These are phyloP conservation scores for Cicer pinnatifidum DNA, from an alignment of 306 rosid genomes.

Conservation along the genomic window DNA sequence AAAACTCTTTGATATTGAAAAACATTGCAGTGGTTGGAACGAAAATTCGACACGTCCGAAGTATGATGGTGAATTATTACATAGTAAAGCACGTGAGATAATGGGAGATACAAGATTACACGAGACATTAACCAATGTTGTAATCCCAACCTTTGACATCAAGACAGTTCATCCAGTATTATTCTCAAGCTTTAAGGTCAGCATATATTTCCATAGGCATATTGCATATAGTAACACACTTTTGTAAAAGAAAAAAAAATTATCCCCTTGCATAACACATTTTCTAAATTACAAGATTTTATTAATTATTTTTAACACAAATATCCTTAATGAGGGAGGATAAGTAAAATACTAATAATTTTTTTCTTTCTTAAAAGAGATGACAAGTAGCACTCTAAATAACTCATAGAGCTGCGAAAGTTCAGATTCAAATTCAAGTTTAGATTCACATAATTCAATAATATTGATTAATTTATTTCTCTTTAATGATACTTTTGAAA, in stretches of 20 bases:
- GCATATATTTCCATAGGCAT: not conserved
- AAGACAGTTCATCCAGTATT: constrained; percentile 28
- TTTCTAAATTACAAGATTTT: no score
- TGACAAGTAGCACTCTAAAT: not conserved
- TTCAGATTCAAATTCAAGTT: no score
- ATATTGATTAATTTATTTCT: no score
- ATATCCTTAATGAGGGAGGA: no score
- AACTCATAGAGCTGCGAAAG: no score
- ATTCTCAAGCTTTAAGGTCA: constrained; percentile 45
- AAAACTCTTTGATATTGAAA: not conserved
- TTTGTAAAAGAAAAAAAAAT: no score
- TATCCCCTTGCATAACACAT: no score
- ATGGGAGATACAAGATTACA: constrained; percentile 30
- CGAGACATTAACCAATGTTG: constrained; percentile 40
- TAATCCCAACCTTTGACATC: constrained; percentile 49
- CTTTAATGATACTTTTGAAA: no score
- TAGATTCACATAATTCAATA: no score
- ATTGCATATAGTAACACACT: not conserved
- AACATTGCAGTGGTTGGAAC: constrained; percentile 34
- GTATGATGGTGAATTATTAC: constrained; percentile 41
- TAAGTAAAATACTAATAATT: no score
- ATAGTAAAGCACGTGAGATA: not conserved
- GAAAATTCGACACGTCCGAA: not conserved
- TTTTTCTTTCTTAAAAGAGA: no score
- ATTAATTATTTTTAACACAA: no score